Conservation (phyloP, 2,329 filamentous ascomycete genomes). For the Cordyceps militaris region DNA sequence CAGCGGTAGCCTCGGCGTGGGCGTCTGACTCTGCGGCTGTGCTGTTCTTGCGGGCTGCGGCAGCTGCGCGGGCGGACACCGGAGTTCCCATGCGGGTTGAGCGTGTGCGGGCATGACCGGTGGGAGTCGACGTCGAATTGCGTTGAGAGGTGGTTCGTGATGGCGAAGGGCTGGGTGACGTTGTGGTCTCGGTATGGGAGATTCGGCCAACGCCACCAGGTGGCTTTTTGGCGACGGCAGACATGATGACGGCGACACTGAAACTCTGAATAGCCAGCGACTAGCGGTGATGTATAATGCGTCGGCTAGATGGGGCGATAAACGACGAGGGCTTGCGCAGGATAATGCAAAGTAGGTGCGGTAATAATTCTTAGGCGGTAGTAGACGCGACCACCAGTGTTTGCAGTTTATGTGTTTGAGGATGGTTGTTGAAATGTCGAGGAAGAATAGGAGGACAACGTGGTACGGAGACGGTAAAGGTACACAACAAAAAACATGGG, state of each 20-base stretch:
- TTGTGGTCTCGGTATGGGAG: constrained; percentile 32
- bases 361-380: constrained; percentile 7
- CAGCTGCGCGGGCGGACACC: constrained; percentile 66
- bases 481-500: constrained; percentile 12
- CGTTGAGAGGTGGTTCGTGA: constrained; percentile 31
- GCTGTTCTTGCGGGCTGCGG: constrained; percentile 52
- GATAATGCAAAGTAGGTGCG: constrained; percentile 3
- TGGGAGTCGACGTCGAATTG: constrained; percentile 41
- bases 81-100: constrained; percentile 60
- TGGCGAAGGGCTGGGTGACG: constrained; percentile 30
- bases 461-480: constrained; percentile 3
- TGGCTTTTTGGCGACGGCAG: constrained; percentile 47
- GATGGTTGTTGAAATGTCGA: constrained; percentile 2
- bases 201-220: constrained; percentile 41
- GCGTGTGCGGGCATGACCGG: constrained; percentile 47
- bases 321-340: background rate
- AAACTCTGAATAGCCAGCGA: constrained; percentile 7
- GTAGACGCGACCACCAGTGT: background rate
- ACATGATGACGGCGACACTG: constrained; percentile 33
- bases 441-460: constrained; percentile 11
- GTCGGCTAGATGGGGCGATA: background rate
- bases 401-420: background rate
- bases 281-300: constrained; percentile 5
- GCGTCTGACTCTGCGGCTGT: constrained; percentile 37
- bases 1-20: constrained; percentile 69